phyloP scores from a whole-genome alignment of 768 basidiomycete species.

The Termitomyces sp. region DNA sequence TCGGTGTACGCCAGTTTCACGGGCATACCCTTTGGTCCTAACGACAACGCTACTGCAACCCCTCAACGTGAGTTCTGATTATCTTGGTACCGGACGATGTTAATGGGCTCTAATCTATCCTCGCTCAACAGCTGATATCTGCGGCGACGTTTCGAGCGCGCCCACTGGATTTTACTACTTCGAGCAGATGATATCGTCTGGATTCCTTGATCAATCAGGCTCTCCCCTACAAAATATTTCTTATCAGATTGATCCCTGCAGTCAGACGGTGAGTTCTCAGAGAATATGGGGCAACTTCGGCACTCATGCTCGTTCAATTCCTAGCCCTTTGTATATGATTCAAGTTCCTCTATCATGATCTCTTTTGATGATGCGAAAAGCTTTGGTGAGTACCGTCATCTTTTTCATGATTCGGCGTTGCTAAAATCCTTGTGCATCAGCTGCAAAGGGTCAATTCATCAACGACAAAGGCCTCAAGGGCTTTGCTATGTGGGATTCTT shows the following conservation, averaged over 20 bases:
- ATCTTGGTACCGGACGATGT: not conserved
- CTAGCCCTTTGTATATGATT: slow-evolving; percentile 68
- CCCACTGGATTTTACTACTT: slow-evolving; percentile 58
- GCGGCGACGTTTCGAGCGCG: slow-evolving; percentile 33
- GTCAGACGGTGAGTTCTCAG: slow-evolving; percentile 61
- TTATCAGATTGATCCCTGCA: slow-evolving; percentile 64
- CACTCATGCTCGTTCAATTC: not conserved
- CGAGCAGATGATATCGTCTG: slow-evolving; percentile 52
- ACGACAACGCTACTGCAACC: not conserved
- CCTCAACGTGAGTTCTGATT: not conserved
- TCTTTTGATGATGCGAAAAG: slow-evolving; percentile 66
- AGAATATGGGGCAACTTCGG: not conserved
- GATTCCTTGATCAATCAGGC: slow-evolving; percentile 50
- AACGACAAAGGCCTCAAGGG: slow-evolving; percentile 49
- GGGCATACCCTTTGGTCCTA: slow-evolving; percentile 1
- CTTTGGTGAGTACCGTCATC: slow-evolving; percentile 34
- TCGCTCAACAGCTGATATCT: slow-evolving; percentile 33
- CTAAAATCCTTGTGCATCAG: slow-evolving; percentile 20
- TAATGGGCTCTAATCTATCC: not conserved
- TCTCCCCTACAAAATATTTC: slow-evolving; percentile 45
- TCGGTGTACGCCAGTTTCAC: not conserved
- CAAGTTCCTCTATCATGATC: slow-evolving; percentile 50
- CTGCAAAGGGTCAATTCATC: slow-evolving; percentile 62
- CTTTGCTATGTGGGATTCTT: slow-evolving; percentile 66
- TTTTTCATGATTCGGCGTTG: not conserved